A percentile compares a stretch with the other conserved stretches of the same genome.
Conservation (phyloP, 2,329 filamentous ascomycete species). For the Graphilbum sp. region DNA sequence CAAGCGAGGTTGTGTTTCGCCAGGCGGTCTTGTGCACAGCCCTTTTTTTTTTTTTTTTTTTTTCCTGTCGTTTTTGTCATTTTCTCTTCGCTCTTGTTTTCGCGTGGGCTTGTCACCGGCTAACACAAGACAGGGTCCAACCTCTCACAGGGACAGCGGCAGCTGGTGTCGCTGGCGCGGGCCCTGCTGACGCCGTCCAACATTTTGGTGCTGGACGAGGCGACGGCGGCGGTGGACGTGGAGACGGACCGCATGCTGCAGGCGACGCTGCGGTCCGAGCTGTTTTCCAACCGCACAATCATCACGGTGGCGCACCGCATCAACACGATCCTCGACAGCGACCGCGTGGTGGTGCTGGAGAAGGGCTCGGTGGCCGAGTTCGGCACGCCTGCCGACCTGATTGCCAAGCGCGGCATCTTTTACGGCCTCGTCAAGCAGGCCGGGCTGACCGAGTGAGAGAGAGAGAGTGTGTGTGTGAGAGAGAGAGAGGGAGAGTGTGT, state of each 20-base stretch:
- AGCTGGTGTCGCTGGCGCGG: constrained; percentile 83
- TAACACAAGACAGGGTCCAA: constrained; percentile 53
- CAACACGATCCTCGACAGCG: constrained; percentile 83
- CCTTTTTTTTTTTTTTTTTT: not conserved
- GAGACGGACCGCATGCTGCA: constrained; percentile 54
- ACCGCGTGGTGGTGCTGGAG: constrained; percentile 87
- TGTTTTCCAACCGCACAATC: constrained; percentile 84
- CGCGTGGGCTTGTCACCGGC: not conserved
- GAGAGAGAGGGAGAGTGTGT: too few species aligned
- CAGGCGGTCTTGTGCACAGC: not conserved
- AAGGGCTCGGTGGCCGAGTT: constrained; percentile 85
- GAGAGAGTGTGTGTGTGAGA: too few species aligned
- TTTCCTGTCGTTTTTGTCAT: not conserved
- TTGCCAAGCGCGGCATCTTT: constrained; percentile 64
- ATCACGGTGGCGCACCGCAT: constrained; percentile 97
- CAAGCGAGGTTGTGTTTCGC: not conserved
- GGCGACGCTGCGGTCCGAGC: constrained; percentile 41
- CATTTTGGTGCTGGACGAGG: constrained; percentile 92
- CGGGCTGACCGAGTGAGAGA: constrained; percentile 52
- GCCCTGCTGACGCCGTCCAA: constrained; percentile 91
- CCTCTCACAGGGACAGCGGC: constrained; percentile 84
- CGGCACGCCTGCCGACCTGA: constrained; percentile 65
- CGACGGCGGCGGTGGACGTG: constrained; percentile 61
- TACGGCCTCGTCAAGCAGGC: constrained; percentile 86
- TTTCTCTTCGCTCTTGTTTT: not conserved